Base-by-base conservation (phyloP, 1,284 basidiomycete species). In the Tylopilus orsonianus region DNA sequence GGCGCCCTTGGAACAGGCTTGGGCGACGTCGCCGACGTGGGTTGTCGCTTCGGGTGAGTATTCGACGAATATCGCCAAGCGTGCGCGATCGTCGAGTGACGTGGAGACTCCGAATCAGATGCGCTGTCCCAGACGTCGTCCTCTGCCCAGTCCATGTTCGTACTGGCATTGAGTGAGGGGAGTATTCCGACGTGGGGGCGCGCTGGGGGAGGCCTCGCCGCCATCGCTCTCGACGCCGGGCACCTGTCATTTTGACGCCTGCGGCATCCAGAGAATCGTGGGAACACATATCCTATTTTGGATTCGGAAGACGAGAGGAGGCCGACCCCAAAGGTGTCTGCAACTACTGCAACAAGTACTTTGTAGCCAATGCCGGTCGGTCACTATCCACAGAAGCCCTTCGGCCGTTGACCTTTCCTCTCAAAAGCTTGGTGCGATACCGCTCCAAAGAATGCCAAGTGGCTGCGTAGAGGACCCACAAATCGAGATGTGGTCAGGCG, bases 111-210 rank as follows among this genome's bases (percentile, higher is more conserved):
- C 38, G 85, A 83, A 68, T 93, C 91, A 4, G 90, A 93, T 47
- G 78, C 78, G 57, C 85, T 88, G 72, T 94, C 91, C 91, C 92
- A 94, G 38, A 85, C 90, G 65, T 94, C 91, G 57, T 94, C 91
- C 64, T 90, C 87, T 10, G 72, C 85, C 86, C 87, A 87, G 49
- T 88, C 83, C 50, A 64, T 61, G 59, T 53, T 74, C 70, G 50
- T 68, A 57, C 35, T 72, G 64, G 59, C 77, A 79, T 60, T 78
- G 76, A 57, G 69, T 13, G 80, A 75, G 5, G 82, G 72, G 52
- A 80, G 78, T 40, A 88, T 71, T 41, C 77, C 83, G 53, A 87
- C 80, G 67, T 90, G 87, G 38, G 88, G 87, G 47, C 87, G 78
- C 36, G 86, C 75, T 57, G 87, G 87, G 44, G 88, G 87, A 26